Base-by-base conservation (phyloP, 495 filamentous ascomycete species). In the Pyronema domesticum region DNA sequence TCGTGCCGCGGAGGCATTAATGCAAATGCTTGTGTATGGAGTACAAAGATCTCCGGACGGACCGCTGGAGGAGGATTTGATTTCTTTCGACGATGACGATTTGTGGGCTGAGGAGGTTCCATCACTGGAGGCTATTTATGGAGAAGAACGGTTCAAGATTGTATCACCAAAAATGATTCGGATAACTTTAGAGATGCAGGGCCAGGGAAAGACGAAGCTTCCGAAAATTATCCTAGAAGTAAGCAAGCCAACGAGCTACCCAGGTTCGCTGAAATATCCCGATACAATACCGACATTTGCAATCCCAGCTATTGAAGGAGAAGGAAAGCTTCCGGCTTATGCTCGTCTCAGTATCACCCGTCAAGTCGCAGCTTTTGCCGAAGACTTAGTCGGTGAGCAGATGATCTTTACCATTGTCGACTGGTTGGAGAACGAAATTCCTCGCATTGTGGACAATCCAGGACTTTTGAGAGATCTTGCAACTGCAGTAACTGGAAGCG, bases 321-420 rank as follows among this genome's bases (percentile, higher is more conserved):
- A 46, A 9, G 39, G 46, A 3, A 40, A 68, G 4, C 73, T 98
- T n/a, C 91, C 91, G 6, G 82, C 89, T 7, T 93, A 96, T 60
- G 94, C 96, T 57, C 82, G 86, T 44, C 73, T 98, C 3, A 94
- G 87, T 61, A 80, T 93, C 13, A 83, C 89, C 63, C 82, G 86
- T 57, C 82, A 82, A 67, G 78, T 78, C 1, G 73, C 94, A 3
- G 69, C 75, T 13, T 77, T 85, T 67, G 80, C 88, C 48, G 72
- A 77, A 34, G 76, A 76, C 44, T 73, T 93, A 40, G 65, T 80
- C 13, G 93, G 89, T 23, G 82, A 89, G 58, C 80, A 83, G 48
- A 91, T 93, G 80, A 76, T 94, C 8, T 98, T 86, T 67, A 83
- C 85, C 51, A 74, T 95, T 30, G 70, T 89, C 13, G 86, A 94